phyloP scores from a whole-genome alignment of 2,329 filamentous ascomycete species.

The Phaeosphaeriaceae sp. region DNA sequence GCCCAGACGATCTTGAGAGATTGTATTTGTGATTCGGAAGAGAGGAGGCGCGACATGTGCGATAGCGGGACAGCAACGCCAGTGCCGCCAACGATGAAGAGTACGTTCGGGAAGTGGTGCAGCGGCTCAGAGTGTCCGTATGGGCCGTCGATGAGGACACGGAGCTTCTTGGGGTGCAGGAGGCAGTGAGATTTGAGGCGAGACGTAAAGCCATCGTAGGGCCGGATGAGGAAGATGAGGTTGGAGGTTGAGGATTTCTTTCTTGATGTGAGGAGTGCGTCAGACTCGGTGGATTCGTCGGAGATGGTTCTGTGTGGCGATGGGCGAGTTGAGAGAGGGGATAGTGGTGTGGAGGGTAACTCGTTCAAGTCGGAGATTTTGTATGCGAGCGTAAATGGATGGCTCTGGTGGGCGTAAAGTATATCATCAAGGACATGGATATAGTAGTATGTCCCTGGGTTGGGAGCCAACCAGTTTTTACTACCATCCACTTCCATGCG shows the following conservation, averaged over 20 bases:
- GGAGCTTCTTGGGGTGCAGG: conserved; percentile 33
- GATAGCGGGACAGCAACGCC: conserved; percentile 44
- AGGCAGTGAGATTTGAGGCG: conserved; percentile 44
- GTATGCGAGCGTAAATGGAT: conserved; percentile 54
- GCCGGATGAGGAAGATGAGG: conserved; percentile 58
- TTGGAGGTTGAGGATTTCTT: conserved; percentile 9
- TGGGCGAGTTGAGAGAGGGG: conserved; percentile 15
- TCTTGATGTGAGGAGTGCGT: conserved; percentile 34
- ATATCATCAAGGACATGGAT: conserved; percentile 55
- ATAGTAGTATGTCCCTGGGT: conserved; percentile 59
- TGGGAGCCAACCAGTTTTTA: conserved; percentile 41
- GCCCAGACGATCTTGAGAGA: conserved; percentile 44
- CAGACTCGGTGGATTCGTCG: conserved; percentile 30
- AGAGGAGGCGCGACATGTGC: conserved; percentile 30
- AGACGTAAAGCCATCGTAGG: conserved; percentile 60
- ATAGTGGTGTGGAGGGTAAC: conserved; percentile 8
- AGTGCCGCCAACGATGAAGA: conserved; percentile 47
- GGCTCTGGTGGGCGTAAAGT: conserved; percentile 56
- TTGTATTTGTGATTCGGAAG: conserved; percentile 16
- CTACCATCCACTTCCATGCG: conserved; percentile 54
- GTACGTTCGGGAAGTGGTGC: conserved; percentile 48
- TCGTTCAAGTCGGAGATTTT: conserved; percentile 11
- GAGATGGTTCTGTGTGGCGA: conserved; percentile 14
- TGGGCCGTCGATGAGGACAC: conserved; percentile 59
- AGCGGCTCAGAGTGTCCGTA: conserved; percentile 56